Conservation (phyloP, 1,139 yeast genomes). For the Saccharomyces hybrid region DNA sequence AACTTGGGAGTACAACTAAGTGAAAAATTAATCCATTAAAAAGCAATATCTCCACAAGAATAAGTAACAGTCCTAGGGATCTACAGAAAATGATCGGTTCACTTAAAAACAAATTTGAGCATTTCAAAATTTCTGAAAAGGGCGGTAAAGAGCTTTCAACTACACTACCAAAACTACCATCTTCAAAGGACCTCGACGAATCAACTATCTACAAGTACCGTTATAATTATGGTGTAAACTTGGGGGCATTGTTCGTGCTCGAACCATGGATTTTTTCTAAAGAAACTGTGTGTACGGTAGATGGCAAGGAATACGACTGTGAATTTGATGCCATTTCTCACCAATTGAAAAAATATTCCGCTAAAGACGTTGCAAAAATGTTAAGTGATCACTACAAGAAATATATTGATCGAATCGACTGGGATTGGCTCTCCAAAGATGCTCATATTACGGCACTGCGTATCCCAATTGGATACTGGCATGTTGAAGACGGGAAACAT, state of each 20-base stretch:
- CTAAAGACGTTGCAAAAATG: conserved; percentile 45
- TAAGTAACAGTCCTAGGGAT: background rate
- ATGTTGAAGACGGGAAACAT: conserved; percentile 57
- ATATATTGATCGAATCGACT: conserved; percentile 57
- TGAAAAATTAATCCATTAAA: background rate
- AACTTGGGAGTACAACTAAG: too few species aligned
- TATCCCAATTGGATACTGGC: conserved; percentile 91
- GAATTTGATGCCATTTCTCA: conserved; percentile 69
- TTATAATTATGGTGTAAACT: conserved; percentile 73
- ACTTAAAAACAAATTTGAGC: background rate
- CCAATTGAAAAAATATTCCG: conserved; percentile 43
- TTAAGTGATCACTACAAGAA: conserved; percentile 64
- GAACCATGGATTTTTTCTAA: conserved; percentile 68
- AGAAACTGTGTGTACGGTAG: conserved; percentile 28
- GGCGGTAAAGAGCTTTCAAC: background rate
- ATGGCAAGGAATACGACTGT: background rate
- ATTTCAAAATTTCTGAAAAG: background rate
- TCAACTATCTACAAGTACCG: conserved; percentile 58
- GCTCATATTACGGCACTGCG: conserved; percentile 71
- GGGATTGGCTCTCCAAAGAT: conserved; percentile 58
- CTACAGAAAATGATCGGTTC: background rate
- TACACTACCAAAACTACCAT: conserved; percentile 10
- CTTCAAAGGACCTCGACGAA: conserved; percentile 33
- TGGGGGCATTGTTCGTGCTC: conserved; percentile 76
- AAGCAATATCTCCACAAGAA: background rate